Base-by-base conservation (phyloP, 164 flowering plant genomes). In the Vitis rupestris region DNA sequence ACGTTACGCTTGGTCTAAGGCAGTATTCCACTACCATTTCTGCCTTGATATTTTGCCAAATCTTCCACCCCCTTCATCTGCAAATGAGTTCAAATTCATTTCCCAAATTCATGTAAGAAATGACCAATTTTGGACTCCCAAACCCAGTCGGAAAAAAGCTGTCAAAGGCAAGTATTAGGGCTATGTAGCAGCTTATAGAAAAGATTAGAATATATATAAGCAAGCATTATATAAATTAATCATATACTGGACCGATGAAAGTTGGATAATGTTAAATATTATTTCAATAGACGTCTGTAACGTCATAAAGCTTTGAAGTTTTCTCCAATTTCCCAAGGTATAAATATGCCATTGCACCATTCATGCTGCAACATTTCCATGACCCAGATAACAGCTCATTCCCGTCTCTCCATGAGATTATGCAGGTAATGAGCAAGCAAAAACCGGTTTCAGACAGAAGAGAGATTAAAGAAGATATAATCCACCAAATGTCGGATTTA, bases 401-500 rank as follows among this genome's bases (percentile, higher is more conserved):
- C 44, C 44, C 44, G 4, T 37, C 17, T 8, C 47, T 52, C 11
- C 19, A 47, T 17, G 10, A 62, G 10, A 15, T 10, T 12, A 55
- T 23, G 49, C 30, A 70, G 59, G 31, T 31, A 49, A 71, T 15
- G 57, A 71, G 51, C 23, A 64, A 56, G 30, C 27, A 54, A 64
- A 37, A 50, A 19, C 10, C 11, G 64, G 49, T 71, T 64, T 31
- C 48, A 66, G 30, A 47, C 11, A 62, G 50, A 66, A 11, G 30
- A 10, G 30, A 56, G 44, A 19, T 19, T 49, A 47, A 61, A 11
- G 2, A 65, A 57, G 61, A 63, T 53, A 68, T 51, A 14, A 51
- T 73, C 68, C 65, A 48, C 70, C 56, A 49, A 63, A 37, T 67
- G 16, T 57, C 52, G 55, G 72, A 59, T 66, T 58, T 69, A 48